phyloP scores from a whole-genome alignment of 148 eudicot species.

The Cornus controversa region DNA sequence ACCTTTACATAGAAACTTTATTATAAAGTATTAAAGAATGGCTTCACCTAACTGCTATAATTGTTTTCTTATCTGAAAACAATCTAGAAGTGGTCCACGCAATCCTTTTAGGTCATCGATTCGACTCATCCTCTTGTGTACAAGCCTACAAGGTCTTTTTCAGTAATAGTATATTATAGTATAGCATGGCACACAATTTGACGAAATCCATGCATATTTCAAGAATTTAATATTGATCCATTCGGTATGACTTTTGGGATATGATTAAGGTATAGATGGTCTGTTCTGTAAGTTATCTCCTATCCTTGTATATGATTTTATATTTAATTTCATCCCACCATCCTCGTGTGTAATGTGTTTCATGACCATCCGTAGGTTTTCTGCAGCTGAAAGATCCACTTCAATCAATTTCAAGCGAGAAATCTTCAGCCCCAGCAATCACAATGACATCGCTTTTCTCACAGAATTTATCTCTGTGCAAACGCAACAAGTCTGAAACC shows the following conservation, averaged over 20 bases:
- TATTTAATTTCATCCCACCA: neutral
- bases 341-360: neutral
- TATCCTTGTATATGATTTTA: neutral
- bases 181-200: neutral
- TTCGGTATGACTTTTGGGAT: neutral
- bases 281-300: neutral
- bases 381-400: slow-evolving; percentile 81
- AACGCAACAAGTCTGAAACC: slow-evolving; percentile 36
- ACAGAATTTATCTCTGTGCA: slow-evolving; percentile 45
- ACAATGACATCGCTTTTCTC: slow-evolving; percentile 51
- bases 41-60: slow-evolving; percentile 15
- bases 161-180: neutral
- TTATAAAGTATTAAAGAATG: neutral
- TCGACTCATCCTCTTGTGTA: neutral
- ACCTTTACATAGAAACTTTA: too few relatives aligned
- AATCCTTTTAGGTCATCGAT: slow-evolving; percentile 9
- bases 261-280: neutral
- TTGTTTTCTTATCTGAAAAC: neutral
- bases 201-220: neutral
- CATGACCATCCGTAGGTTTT: slow-evolving; percentile 48
- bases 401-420: slow-evolving; percentile 44
- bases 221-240: too few relatives aligned
- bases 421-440: slow-evolving; percentile 36
- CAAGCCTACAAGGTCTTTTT: too few relatives aligned
- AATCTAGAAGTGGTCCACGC: slow-evolving; percentile 1